Base-by-base conservation (phyloP, 177 flowering plant species). In the Vitis hybrid region DNA sequence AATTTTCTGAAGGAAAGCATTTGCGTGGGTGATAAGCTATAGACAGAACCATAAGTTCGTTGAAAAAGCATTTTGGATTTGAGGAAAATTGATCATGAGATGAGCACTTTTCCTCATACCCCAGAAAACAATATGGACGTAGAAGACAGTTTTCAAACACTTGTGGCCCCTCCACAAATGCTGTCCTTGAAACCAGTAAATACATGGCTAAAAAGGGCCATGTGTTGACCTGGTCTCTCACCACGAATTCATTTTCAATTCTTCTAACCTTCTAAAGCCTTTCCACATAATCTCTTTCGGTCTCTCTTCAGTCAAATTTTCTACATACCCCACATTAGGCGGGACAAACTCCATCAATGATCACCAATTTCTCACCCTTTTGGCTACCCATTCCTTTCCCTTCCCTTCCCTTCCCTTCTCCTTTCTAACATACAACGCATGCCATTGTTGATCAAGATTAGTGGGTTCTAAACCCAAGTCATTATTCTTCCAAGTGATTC, bases 191-290 rank as follows among this genome's bases (percentile, higher is more conserved):
- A 62, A 61, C 60, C 23, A 59, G 66, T 30, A 12, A 23, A 45
- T 4, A n/a, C 2, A 11, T 10, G 19, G 21, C 23, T 62, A 49
- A 51, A 52, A 61, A 60, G 52, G 7, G 40, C 49, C 1, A 62
- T 52, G 1, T 52, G 17, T 15, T 10, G 72, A 70, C 72, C 52
- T 52, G 60, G 72, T 70, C 72, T 62, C 52, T 32, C 60, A 61
- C 66, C 72, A 18, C 52, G 1, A 32, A 70, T 26, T 15, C 59
- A 54, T 54, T 17, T 14, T 17, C 45, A 40, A 15, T 54, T 54
- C 56, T 54, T 54, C 56, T 17, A 12, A 54, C 17, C n/a, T 17
- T 54, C 17, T 54, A 15, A 26, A 14, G 17, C 7, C 56, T 13
- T 54, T 54, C 56, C 56, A 3, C 56, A 12, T 32, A 45, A 5